Conservation (phyloP, 331 rosid species). For the Ulmus americana region DNA sequence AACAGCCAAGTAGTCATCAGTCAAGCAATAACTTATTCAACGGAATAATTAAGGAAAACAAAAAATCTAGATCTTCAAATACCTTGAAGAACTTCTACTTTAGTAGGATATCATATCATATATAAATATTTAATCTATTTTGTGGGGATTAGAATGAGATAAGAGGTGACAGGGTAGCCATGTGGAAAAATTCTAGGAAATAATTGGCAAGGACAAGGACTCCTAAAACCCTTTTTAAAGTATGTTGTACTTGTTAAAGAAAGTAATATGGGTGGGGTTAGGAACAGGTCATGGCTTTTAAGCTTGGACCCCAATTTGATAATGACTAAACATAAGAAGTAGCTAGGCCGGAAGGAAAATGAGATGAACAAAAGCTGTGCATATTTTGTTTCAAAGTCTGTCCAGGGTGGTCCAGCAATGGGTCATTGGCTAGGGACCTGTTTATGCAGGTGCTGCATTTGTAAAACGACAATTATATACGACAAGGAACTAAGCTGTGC, state of each 20-base stretch:
- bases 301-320: conserved; percentile 12
- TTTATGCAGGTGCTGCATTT: not conserved
- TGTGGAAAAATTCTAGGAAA: conserved; percentile 4
- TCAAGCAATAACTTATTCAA: not conserved
- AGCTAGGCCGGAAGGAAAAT: not conserved
- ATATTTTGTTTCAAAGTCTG: conserved; percentile 1
- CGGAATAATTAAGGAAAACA: not conserved
- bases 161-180: not conserved
- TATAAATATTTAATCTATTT: not conserved
- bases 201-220: not conserved
- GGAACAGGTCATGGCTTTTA: not conserved
- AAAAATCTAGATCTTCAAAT: not conserved
- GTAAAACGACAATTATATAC: not conserved
- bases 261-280: not conserved
- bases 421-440: not conserved
- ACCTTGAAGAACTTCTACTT: not conserved
- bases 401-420: conserved; percentile 8
- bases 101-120: not conserved
- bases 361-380: not conserved
- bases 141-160: not conserved
- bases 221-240: too few relatives aligned
- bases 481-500: not conserved
- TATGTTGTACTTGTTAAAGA: too few relatives aligned
- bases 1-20: not conserved
- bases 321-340: conserved; percentile 7